Evolutionary conservation across 768 basidiomycete species (phyloP).

Genomic region (Pleurotus platypus): DNA sequence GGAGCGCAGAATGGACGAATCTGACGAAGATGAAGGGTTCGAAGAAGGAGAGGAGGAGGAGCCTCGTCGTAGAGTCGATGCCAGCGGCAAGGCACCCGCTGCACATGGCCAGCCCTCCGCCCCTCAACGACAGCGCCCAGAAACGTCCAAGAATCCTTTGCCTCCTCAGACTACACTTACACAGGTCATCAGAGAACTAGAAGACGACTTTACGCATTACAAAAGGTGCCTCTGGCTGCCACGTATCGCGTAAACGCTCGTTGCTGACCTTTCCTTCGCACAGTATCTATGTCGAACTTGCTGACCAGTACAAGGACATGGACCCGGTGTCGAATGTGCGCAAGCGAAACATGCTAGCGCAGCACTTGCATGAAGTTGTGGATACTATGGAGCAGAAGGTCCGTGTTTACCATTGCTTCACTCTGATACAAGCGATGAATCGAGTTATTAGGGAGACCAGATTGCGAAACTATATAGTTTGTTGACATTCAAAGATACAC

Average conservation of each 20-base stretch:
- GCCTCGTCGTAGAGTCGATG: conserved; percentile 15
- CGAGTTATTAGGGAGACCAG: conserved; percentile 71
- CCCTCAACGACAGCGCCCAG: conserved; percentile 25
- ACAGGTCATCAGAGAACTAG: conserved; percentile 81
- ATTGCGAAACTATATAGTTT: conserved; percentile 89
- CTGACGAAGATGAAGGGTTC: conserved; percentile 46
- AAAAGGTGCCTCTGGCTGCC: conserved; percentile 62
- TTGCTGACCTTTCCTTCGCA: conserved; percentile 8
- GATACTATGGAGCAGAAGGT: conserved; percentile 93
- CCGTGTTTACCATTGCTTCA: conserved; percentile 11
- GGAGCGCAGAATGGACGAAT: conserved; percentile 8
- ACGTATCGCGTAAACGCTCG: background rate
- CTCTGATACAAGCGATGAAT: conserved; percentile 1
- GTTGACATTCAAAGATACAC: conserved; percentile 72
- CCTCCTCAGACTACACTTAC: conserved; percentile 88
- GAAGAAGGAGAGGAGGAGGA: conserved; percentile 38
- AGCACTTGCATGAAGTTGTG: conserved; percentile 88
- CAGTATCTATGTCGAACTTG: conserved; percentile 87
- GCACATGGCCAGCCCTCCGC: conserved; percentile 23
- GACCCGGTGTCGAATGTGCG: conserved; percentile 78
- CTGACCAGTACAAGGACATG: conserved; percentile 91
- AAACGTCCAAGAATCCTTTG: conserved; percentile 35
- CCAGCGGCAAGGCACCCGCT: conserved; percentile 26
- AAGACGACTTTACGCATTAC: conserved; percentile 94
- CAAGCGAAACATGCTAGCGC: conserved; percentile 82